Evolutionary conservation across 768 basidiomycete species (phyloP).

Genomic region (Russula griseocarnosa): DNA sequence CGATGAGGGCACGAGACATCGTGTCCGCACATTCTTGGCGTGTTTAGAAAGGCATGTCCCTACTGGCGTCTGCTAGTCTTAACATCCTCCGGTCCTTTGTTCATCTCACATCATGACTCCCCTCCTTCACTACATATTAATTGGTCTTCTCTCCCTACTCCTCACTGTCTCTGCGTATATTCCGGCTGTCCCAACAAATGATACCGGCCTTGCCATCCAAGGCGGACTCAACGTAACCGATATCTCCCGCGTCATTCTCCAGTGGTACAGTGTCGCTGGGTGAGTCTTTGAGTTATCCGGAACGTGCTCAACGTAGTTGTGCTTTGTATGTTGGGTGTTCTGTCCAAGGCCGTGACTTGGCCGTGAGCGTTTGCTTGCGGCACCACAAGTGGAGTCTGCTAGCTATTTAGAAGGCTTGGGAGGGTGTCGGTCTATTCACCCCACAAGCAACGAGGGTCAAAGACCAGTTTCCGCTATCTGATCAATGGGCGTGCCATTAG

Average conservation of each 20-base stretch:
- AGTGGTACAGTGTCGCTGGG: slow-evolving; percentile 54
- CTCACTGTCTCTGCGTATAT: slow-evolving; percentile 48
- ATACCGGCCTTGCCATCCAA: slow-evolving; percentile 44
- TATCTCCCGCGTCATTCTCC: slow-evolving; percentile 52
- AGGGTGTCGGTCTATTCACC: background rate
- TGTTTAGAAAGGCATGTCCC: slow-evolving; percentile 8
- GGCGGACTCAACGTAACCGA: slow-evolving; percentile 52
- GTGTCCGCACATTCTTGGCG: background rate
- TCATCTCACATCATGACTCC: slow-evolving; percentile 2
- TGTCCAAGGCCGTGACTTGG: background rate
- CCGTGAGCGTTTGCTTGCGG: background rate
- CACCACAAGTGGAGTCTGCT: background rate
- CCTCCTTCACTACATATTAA: background rate
- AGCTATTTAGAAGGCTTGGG: background rate
- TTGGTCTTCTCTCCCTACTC: slow-evolving; percentile 13
- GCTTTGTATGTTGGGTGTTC: background rate
- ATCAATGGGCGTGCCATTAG: background rate
- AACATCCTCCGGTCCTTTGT: background rate
- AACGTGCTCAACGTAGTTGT: background rate
- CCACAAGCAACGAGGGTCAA: background rate
- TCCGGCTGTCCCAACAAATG: slow-evolving; percentile 70
- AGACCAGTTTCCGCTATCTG: background rate
- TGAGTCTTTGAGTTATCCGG: slow-evolving; percentile 5
- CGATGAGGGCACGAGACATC: background rate
- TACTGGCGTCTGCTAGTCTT: background rate